Evolutionary conservation across 225 moss, liverwort and hornwort genomes (phyloP).

Genomic region (Anthoceros angustus): DNA sequence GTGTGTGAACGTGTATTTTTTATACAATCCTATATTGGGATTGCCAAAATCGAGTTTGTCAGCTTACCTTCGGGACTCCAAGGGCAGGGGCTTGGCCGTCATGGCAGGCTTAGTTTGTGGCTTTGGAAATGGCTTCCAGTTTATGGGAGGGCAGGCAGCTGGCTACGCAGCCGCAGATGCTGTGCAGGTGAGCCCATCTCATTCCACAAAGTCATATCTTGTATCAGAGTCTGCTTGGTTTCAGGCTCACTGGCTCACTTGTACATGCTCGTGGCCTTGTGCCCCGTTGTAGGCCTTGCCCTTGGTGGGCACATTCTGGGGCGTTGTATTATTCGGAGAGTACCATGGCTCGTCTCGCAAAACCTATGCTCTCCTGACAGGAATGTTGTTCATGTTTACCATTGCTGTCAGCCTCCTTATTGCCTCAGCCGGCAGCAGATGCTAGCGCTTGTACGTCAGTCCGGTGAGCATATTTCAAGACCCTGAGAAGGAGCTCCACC

Average conservation of each 20-base stretch:
- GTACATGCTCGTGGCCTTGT: too few relatives aligned
- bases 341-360: conserved; percentile 49
- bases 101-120: conserved; percentile 22
- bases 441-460: neutral
- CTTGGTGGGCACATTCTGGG: conserved; percentile 65
- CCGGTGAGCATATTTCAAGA: too few relatives aligned
- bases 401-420: conserved; percentile 51
- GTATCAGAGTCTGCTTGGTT: too few relatives aligned
- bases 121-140: conserved; percentile 20
- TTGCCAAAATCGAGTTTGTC: conserved; percentile 16
- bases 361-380: conserved; percentile 35
- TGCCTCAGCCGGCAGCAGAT: conserved; percentile 21
- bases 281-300: conserved; percentile 23
- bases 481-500: too few relatives aligned
- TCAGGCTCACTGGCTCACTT: too few relatives aligned
- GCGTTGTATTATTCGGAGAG: conserved; percentile 51
- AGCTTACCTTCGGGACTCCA: conserved; percentile 17
- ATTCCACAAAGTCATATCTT: too few relatives aligned
- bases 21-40: conserved; percentile 19
- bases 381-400: conserved; percentile 56
- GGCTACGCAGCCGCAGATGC: conserved; percentile 26
- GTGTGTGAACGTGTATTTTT: conserved; percentile 11
- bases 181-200: conserved; percentile 5
- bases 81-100: conserved; percentile 16
- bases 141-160: conserved; percentile 29